Conservation (phyloP, 1,139 yeast genomes). For the Diutina catenulata region DNA sequence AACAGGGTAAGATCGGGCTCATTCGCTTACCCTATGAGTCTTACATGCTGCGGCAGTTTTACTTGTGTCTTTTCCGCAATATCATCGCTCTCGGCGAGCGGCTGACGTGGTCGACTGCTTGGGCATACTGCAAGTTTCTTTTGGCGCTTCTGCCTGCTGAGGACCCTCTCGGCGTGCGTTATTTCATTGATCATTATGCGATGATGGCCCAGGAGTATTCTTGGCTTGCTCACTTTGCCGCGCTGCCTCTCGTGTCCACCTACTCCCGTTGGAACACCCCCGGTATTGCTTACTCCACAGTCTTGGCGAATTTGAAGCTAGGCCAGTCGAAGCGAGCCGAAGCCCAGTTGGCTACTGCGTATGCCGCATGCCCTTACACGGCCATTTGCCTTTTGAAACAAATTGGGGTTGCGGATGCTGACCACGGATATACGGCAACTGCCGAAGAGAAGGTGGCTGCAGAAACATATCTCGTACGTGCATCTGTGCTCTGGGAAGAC, state of each 20-base stretch:
- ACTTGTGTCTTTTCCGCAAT: slow-evolving; percentile 62
- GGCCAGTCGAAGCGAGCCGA: slow-evolving; percentile 33
- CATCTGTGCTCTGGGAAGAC: slow-evolving; percentile 39
- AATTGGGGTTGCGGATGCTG: slow-evolving; percentile 17
- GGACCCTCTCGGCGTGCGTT: slow-evolving; percentile 78
- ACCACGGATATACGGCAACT: not conserved
- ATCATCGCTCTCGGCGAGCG: slow-evolving; percentile 62
- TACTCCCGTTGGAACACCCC: slow-evolving; percentile 65
- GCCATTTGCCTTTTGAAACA: slow-evolving; percentile 39
- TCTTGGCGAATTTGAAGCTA: slow-evolving; percentile 42
- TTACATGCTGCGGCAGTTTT: slow-evolving; percentile 68
- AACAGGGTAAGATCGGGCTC: slow-evolving; percentile 44
- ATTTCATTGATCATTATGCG: slow-evolving; percentile 73
- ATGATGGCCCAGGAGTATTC: slow-evolving; percentile 53
- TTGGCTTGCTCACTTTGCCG: slow-evolving; percentile 44
- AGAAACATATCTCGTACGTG: slow-evolving; percentile 43
- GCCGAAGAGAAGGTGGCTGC: slow-evolving; percentile 21
- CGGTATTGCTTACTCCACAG: slow-evolving; percentile 57
- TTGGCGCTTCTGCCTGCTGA: slow-evolving; percentile 62
- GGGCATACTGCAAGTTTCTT: slow-evolving; percentile 59
- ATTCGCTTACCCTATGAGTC: slow-evolving; percentile 67
- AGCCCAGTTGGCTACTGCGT: slow-evolving; percentile 37
- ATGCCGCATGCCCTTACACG: slow-evolving; percentile 45
- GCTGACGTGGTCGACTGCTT: slow-evolving; percentile 69
- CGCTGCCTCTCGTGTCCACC: slow-evolving; percentile 43